Evolutionary conservation across 176 grass and related monocot genomes (phyloP).

Genomic region (Zea mays): Zm-B73-REFERENCE-NAM-5.0 NC_050102.1:124528501-124529000

Average conservation of each 20-base stretch:
- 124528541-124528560: background rate
- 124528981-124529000: too few relatives aligned
- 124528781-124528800: background rate
- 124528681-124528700: slow-evolving; percentile 1
- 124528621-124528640: background rate
- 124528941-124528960: too few relatives aligned
- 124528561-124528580: background rate
- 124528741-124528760: background rate
- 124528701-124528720: background rate
- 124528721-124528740: slow-evolving; percentile 16
- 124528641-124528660: background rate
- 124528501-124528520: slow-evolving; percentile 1
- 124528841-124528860: too few relatives aligned
- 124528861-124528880: too few relatives aligned
- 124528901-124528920: too few relatives aligned
- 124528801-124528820: background rate
- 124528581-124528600: background rate
- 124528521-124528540: slow-evolving; percentile 24
- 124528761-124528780: background rate
- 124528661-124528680: background rate
- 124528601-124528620: background rate
- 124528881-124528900: too few relatives aligned
- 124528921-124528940: too few relatives aligned
- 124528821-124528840: background rate
- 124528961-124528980: too few relatives aligned